Conservation (phyloP, 1,284 basidiomycete species). For the Cerrena zonata region DNA sequence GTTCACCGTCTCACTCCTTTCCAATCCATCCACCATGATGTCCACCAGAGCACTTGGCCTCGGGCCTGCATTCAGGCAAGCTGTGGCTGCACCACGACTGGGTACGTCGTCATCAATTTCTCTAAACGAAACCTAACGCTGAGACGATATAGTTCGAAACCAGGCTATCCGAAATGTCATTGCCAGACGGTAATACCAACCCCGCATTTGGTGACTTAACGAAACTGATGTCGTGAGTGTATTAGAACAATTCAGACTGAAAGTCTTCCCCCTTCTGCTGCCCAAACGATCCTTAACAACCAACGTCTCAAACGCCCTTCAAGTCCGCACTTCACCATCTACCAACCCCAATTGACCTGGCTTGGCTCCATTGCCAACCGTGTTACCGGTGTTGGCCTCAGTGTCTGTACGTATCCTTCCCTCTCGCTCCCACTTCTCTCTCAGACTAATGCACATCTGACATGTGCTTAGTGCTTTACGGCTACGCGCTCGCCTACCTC, state of each 20-base stretch:
- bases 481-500: slow-evolving; percentile 83
- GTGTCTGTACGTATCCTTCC: slow-evolving; percentile 54
- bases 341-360: slow-evolving; percentile 94
- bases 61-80: slow-evolving; percentile 47
- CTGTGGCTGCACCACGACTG: slow-evolving; percentile 41
- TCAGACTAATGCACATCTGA: neutral
- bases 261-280: slow-evolving; percentile 54
- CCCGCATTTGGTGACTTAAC: neutral
- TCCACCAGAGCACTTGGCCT: slow-evolving; percentile 48
- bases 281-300: slow-evolving; percentile 71
- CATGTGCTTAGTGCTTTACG: slow-evolving; percentile 71
- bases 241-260: slow-evolving; percentile 51
- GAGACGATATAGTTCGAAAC: slow-evolving; percentile 27
- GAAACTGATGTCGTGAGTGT: neutral
- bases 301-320: slow-evolving; percentile 82
- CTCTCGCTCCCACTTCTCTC: slow-evolving; percentile 2
- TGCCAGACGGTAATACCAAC: slow-evolving; percentile 40
- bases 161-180: slow-evolving; percentile 38
- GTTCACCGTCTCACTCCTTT: neutral
- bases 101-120: slow-evolving; percentile 30
- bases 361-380: slow-evolving; percentile 81
- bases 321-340: slow-evolving; percentile 92
- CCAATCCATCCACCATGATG: slow-evolving; percentile 34
- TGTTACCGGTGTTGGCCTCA: slow-evolving; percentile 75
- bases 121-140: neutral